phyloP scores from a whole-genome alignment of 2,329 filamentous ascomycete genomes.

The Talaromyces sp. region DNA sequence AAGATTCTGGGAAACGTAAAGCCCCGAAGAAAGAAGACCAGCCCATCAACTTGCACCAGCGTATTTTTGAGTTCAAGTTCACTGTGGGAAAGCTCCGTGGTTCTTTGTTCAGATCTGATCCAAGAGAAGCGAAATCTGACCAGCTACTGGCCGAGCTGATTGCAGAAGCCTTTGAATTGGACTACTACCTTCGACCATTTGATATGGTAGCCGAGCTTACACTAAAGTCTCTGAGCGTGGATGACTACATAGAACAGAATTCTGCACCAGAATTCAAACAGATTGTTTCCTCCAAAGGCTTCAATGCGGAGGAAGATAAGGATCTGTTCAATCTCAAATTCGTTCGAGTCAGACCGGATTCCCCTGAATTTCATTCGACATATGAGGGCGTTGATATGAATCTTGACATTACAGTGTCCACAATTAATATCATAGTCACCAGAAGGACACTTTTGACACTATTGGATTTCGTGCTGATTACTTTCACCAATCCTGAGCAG shows the following conservation, averaged over 20 bases:
- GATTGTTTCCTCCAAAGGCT: conserved; percentile 88
- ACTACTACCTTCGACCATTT: conserved; percentile 82
- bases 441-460: conserved; percentile 87
- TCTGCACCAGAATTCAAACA: conserved; percentile 89
- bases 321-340: conserved; percentile 87
- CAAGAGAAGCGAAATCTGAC: conserved; percentile 71
- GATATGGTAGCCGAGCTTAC: conserved; percentile 93
- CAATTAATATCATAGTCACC: conserved; percentile 93
- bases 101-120: conserved; percentile 83
- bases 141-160: conserved; percentile 84
- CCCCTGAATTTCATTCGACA: conserved; percentile 85
- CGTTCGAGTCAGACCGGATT: conserved; percentile 80
- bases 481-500: conserved; percentile 69
- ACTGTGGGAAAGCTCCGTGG: conserved; percentile 91
- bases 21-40: conserved; percentile 41
- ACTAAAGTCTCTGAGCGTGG: conserved; percentile 79
- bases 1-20: conserved; percentile 62
- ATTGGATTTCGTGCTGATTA: conserved; percentile 88
- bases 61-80: conserved; percentile 94
- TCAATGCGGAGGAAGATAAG: conserved; percentile 64
- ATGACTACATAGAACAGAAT: conserved; percentile 89
- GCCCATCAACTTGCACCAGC: conserved; percentile 73
- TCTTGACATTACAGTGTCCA: conserved; percentile 84
- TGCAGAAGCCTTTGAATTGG: conserved; percentile 80
- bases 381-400: conserved; percentile 95